Evolutionary conservation across 1,284 basidiomycete species (phyloP).

Genomic region (Ustanciosporium gigantosporum): DNA sequence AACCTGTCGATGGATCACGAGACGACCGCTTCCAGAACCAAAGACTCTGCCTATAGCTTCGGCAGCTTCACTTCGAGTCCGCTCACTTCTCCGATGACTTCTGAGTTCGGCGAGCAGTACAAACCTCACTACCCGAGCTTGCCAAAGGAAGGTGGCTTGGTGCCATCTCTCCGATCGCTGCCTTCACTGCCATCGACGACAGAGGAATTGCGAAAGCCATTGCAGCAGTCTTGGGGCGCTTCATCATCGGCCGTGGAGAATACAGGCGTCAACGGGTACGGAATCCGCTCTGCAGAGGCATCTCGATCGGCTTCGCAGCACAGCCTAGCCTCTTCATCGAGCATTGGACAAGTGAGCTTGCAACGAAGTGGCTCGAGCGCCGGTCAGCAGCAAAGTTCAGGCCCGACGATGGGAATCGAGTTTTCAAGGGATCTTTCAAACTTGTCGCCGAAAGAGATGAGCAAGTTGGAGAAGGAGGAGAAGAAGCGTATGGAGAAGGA

Average conservation of each 20-base stretch:
- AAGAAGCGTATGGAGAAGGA: conserved; percentile 30
- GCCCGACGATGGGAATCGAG: conserved; percentile 5
- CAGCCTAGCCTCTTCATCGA: conserved; percentile 11
- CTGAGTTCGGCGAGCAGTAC: too few species aligned
- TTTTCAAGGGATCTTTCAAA: conserved; percentile 24
- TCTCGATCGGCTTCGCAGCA: conserved; percentile 27
- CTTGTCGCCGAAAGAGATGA: conserved; percentile 23
- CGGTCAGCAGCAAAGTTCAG: neutral
- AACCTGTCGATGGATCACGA: neutral
- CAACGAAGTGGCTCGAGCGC: conserved; percentile 13
- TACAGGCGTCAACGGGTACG: conserved; percentile 32
- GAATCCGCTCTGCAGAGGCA: conserved; percentile 20
- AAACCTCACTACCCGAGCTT: too few species aligned
- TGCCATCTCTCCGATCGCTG: too few species aligned
- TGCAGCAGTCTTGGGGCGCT: too few species aligned
- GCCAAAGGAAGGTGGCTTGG: too few species aligned
- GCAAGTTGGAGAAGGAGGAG: conserved; percentile 33
- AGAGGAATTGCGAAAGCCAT: too few species aligned
- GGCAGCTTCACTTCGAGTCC: too few species aligned
- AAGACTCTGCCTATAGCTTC: too few species aligned
- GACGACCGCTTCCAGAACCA: too few species aligned
- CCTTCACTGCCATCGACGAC: too few species aligned
- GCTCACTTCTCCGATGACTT: too few species aligned
- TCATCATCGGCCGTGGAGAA: too few species aligned
- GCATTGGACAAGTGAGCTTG: conserved; percentile 6